A percentile compares a stretch with the other conserved stretches of the same genome.
phyloP scores from a whole-genome alignment of 768 basidiomycete genomes.

The Strobilomyces dryophilus region DNA sequence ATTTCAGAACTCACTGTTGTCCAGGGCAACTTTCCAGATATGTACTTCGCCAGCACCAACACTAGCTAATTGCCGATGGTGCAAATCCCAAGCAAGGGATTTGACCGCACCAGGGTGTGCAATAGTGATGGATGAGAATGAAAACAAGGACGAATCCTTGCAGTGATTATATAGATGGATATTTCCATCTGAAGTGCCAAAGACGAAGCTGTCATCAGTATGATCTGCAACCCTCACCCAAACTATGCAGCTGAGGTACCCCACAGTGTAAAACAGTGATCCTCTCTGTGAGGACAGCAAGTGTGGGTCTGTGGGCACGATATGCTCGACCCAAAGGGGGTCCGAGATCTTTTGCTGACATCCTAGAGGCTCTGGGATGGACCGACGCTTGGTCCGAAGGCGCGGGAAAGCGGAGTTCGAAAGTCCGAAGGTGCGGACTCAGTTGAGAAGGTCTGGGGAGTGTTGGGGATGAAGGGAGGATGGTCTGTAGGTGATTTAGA shows the following conservation, averaged over 20 bases:
- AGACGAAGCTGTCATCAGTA: background rate
- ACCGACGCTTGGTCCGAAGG: too few species aligned
- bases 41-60: background rate
- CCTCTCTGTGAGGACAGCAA: too few species aligned
- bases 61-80: background rate
- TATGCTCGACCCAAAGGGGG: too few species aligned
- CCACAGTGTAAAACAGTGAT: too few species aligned
- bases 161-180: background rate
- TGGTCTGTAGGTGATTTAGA: too few species aligned
- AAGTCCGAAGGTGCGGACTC: too few species aligned
- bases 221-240: background rate
- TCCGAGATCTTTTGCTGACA: too few species aligned
- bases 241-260: background rate
- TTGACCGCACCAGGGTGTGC: background rate
- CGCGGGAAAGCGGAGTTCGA: too few species aligned
- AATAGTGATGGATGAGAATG: background rate
- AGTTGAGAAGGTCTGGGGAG: too few species aligned
- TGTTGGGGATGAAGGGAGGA: too few species aligned
- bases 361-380: too few species aligned
- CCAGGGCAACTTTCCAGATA: background rate
- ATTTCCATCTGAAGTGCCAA: background rate
- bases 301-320: too few species aligned
- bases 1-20: background rate
- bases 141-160: background rate
- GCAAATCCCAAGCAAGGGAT: background rate